Percentiles rank a stretch among this genome's conserved stretches.
These are phyloP conservation scores for Globisporangium canariense DNA, from an alignment of 352 stramenopile species.

Conservation along the genomic window DNA sequence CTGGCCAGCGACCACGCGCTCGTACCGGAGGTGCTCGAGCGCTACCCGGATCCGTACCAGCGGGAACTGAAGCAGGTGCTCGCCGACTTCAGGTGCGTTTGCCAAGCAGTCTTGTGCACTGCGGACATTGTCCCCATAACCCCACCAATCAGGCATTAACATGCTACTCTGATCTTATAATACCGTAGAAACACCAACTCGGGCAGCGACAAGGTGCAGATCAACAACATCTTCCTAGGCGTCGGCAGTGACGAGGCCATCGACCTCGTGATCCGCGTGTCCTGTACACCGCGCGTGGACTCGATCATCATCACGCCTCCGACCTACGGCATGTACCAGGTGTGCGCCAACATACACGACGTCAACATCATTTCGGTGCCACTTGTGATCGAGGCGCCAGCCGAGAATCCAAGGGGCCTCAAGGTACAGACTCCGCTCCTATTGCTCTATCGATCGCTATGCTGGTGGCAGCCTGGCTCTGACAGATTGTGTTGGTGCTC, in stretches of 20 bases:
- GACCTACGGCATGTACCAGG: conserved; percentile 99
- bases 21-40: conserved; percentile 83
- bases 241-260: conserved; percentile 98
- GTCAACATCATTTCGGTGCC: conserved; percentile 92
- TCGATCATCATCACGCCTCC: conserved; percentile 96
- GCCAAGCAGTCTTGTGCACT: conserved; percentile 20
- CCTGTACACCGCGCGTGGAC: conserved; percentile 91
- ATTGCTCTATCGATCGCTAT: neutral
- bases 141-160: neutral
- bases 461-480: neutral
- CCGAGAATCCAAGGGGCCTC: conserved; percentile 61
- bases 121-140: too few species aligned
- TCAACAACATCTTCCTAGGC: conserved; percentile 96
- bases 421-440: conserved; percentile 23
- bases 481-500: neutral
- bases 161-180: neutral
- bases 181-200: conserved; percentile 43
- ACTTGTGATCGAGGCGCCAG: conserved; percentile 70
- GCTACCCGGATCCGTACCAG: conserved; percentile 96
- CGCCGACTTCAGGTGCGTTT: conserved; percentile 61
- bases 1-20: conserved; percentile 71
- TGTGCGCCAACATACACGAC: conserved; percentile 98
- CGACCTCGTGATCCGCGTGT: conserved; percentile 97
- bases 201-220: conserved; percentile 44
- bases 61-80: conserved; percentile 90